Percentiles rank a stretch among this genome's conserved stretches.
Evolutionary conservation across 495 filamentous ascomycete genomes (phyloP).

Genomic region (Tuber indicum): DNA sequence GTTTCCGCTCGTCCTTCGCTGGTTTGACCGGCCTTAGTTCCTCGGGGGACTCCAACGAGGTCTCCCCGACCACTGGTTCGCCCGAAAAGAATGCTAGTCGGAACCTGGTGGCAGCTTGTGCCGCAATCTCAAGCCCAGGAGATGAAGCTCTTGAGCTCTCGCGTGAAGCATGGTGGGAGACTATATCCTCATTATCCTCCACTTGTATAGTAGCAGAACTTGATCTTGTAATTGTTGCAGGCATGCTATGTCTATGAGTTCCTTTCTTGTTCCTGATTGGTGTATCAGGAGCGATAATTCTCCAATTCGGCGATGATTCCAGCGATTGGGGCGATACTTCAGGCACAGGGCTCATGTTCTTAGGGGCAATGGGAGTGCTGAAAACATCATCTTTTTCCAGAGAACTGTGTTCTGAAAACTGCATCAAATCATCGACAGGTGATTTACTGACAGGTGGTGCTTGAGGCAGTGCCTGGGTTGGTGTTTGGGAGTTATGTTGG

Average conservation of each 20-base stretch:
- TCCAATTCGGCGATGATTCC: constrained; percentile 36
- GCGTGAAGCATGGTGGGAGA: constrained; percentile 6
- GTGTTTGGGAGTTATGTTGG: constrained; percentile 28
- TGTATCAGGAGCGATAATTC: constrained; percentile 36
- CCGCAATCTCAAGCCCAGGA: constrained; percentile 31
- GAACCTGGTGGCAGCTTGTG: constrained; percentile 29
- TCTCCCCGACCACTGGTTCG: constrained; percentile 24
- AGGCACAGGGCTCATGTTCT: constrained; percentile 26
- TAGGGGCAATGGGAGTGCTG: constrained; percentile 10
- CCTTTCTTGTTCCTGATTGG: constrained; percentile 16
- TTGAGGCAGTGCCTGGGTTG: constrained; percentile 26
- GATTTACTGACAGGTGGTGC: neutral
- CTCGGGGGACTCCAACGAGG: constrained; percentile 14
- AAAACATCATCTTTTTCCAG: constrained; percentile 22
- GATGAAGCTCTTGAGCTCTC: constrained; percentile 28
- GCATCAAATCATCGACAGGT: constrained; percentile 25
- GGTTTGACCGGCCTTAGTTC: constrained; percentile 8
- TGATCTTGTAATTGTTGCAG: constrained; percentile 30
- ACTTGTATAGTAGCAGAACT: constrained; percentile 18
- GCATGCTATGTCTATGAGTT: constrained; percentile 9
- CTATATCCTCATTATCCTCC: constrained; percentile 18
- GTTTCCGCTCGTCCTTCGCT: constrained; percentile 20
- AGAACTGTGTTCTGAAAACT: constrained; percentile 26
- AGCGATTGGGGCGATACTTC: constrained; percentile 19
- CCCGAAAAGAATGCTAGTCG: constrained; percentile 26